phyloP scores from a whole-genome alignment of 345 rosid genomes.

The Mangifera indica region DNA sequence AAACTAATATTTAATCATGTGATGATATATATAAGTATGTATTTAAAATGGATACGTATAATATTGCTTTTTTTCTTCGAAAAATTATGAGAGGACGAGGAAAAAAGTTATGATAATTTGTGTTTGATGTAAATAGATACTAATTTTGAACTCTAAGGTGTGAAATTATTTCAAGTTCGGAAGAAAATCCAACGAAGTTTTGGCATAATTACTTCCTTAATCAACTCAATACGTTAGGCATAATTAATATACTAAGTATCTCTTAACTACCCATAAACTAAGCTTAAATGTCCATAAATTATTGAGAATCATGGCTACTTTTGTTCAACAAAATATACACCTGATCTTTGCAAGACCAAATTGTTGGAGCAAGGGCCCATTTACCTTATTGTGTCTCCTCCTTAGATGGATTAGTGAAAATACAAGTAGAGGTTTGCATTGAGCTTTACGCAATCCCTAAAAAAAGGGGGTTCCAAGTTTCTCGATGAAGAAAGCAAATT shows the following conservation, averaged over 20 bases:
- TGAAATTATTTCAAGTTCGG: neutral
- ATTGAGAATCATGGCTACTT: neutral
- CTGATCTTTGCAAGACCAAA: conserved; percentile 27
- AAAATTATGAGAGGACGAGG: no score
- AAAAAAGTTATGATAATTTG: neutral
- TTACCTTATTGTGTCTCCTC: conserved; percentile 24
- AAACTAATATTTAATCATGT: no score
- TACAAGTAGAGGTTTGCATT: conserved; percentile 7
- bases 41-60: no score
- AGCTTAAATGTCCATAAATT: neutral
- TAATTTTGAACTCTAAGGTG: conserved; percentile 15
- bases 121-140: neutral
- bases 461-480: conserved; percentile 37
- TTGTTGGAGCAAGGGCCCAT: conserved; percentile 26
- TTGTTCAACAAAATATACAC: neutral
- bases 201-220: conserved; percentile 14
- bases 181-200: conserved; percentile 8
- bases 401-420: neutral
- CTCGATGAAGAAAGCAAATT: conserved; percentile 42
- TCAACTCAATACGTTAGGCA: neutral
- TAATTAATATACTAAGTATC: no score
- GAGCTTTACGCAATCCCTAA: conserved; percentile 46
- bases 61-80: no score
- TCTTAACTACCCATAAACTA: no score
- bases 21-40: no score